A percentile compares a stretch with the other conserved stretches of the same genome.
phyloP scores from a whole-genome alignment of 805 yeast genomes.

The Teunomyces atbi region DNA sequence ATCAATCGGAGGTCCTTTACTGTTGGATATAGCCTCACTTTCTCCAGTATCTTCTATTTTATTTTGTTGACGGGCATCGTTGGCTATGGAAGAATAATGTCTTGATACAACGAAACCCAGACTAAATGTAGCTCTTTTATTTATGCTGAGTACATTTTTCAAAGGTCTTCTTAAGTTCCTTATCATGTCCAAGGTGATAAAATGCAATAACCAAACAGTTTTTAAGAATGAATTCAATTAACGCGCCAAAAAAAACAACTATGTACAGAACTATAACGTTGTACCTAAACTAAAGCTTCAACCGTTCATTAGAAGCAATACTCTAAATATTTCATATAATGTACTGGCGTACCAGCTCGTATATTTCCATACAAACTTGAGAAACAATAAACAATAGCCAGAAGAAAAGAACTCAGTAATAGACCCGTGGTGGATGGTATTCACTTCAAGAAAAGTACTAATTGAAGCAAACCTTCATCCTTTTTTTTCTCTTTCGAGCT shows the following conservation, averaged over 20 bases:
- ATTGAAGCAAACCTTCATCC: slow-evolving; percentile 4
- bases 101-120: neutral
- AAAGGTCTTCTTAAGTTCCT: neutral
- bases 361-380: neutral
- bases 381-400: neutral
- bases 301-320: no score
- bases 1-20: slow-evolving; percentile 14
- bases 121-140: neutral
- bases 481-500: slow-evolving; percentile 3
- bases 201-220: no score
- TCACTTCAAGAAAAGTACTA: slow-evolving; percentile 4
- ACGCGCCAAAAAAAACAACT: no score
- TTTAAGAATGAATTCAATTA: no score
- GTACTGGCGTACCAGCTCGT: neutral
- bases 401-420: neutral
- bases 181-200: neutral
- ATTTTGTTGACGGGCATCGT: neutral
- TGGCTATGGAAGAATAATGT: neutral
- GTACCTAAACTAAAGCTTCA: no score
- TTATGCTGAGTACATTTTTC: neutral
- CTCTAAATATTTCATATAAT: neutral
- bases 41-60: neutral
- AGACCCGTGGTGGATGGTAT: neutral
- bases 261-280: no score
- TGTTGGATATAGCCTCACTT: neutral